Evolutionary conservation across 108 stramenopile species (phyloP), one percentile per base, ranked within the genome.

Genomic region (Pseudonitzschia multiseries): DNA sequence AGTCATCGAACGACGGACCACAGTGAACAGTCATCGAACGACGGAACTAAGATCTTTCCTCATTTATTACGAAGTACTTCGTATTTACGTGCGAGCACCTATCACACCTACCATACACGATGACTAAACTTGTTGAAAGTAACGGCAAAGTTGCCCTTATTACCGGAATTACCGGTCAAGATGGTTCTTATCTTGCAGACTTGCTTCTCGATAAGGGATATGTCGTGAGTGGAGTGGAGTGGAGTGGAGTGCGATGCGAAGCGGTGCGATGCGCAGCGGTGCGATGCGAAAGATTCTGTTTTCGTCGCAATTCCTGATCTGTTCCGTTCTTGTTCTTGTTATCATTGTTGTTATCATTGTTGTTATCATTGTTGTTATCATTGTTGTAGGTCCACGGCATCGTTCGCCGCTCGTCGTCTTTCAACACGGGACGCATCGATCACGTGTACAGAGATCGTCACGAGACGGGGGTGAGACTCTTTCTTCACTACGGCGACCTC

Each of bases 351-450:
- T 57, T 24, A 46, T 46, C 42, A 31, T 12, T 29, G 26, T 26
- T 67, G 12, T 29, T 40, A n/a, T n/a, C n/a, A n/a, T 43, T 27
- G 10, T 68, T 24, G 53, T 71, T 31, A 20, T 60, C 46, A 61
- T 57, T 28, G n/a, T 56, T 32, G 22, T 71, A 96, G 92, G 97
- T 97, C 40, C 97, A 97, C 62, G 99, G 99, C 22, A 97, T 98
- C 81, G 93, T 99, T 74, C 95, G 99, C 61, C 96, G 99, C 68
- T 97, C 97, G 33, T 98, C 97, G 52, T 91, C 93, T 43, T 99
- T 99, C 94, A 99, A 99, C 84, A 99, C 99, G 29, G 95, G 95
- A 67, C 93, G 99, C 66, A 98, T 99, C 64, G 97, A 99, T 67
- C 99, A 99, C 81, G 83, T 99, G 66, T 99, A 99, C 87, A 83